A percentile compares a stretch with the other conserved stretches of the same genome.
Evolutionary conservation across 228 moss, liverwort and hornwort species (phyloP).

Genomic region (Sphagnum magellanicum): DNA sequence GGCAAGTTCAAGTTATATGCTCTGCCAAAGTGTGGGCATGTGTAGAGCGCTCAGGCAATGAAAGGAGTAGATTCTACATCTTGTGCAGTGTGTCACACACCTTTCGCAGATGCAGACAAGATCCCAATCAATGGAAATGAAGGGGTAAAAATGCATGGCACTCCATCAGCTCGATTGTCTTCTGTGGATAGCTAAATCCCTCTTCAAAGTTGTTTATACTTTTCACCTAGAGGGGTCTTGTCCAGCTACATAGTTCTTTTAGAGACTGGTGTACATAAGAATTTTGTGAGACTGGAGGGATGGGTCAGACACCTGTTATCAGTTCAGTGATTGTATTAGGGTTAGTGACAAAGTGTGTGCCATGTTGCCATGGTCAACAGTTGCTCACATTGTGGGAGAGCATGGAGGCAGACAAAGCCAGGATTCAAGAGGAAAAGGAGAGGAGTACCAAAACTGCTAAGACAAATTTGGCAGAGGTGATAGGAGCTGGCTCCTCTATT

Average conservation of each 20-base stretch:
- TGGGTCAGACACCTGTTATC: neutral
- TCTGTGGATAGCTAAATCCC: neutral
- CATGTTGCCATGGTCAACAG: neutral
- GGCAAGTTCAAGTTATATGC: constrained; percentile 47
- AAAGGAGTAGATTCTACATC: constrained; percentile 33
- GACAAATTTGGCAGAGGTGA: neutral
- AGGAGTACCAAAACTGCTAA: constrained; percentile 17
- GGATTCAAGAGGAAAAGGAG: constrained; percentile 24
- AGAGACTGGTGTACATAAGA: too few species aligned
- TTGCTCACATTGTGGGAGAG: constrained; percentile 23
- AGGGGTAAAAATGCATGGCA: constrained; percentile 12
- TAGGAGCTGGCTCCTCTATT: neutral
- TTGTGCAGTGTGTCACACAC: constrained; percentile 36
- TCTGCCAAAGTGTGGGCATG: constrained; percentile 37
- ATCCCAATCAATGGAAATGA: constrained; percentile 43
- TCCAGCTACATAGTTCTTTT: neutral
- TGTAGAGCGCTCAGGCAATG: constrained; percentile 38
- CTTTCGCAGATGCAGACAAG: constrained; percentile 31
- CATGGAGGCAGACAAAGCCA: constrained; percentile 35
- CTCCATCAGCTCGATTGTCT: too few species aligned
- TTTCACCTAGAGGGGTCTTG: neutral
- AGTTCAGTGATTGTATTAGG: neutral
- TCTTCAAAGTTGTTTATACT: neutral
- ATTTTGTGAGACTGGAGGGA: too few species aligned
- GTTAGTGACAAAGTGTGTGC: too few species aligned